Evolutionary conservation across 1,139 yeast genomes (phyloP), one percentile per base, ranked within the genome.

Genomic region (Pichia sp.): DNA sequence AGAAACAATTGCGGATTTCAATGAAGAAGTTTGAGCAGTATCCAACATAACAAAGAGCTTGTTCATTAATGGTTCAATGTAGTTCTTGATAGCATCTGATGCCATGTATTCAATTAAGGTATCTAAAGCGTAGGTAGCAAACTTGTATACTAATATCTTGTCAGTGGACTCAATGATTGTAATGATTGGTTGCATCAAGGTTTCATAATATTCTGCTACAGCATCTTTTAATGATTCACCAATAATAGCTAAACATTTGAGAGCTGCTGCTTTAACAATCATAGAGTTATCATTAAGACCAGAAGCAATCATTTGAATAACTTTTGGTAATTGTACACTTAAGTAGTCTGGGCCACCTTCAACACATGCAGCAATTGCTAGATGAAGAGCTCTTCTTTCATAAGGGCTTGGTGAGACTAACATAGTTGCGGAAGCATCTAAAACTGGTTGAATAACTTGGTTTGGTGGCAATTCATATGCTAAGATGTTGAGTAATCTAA

Each of bases 291-390:
- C 95, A 58, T 80, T 79, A 56, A 91, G 72, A 50, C 96, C 96
- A 41, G 71, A 67, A 43, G 84, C 71, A 43, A 91, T 66, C 46
- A 79, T 75, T 41, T 88, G 86, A 44, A 88, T 72, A 46, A 91
- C 68, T 58, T 79, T 79, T 48, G 75, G 73, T 49, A 89, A 67
- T 58, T 86, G 93, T 41, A 82, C 72, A 39, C 89, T 76, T 54
- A 84, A 74, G 63, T 72, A 89, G 60, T 91, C 98, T 49, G 97
- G 97, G 35, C 97, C 91, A 59, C 98, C 98, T 50, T 84, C 77
- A 39, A 85, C 84, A 40, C 93, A 79, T 44, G 80, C 86, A 53
- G 94, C 89, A 49, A 91, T 69, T 33, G 94, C 75, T 55, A 85
- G 69, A 46, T 88, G 72, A 44, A 84, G 93, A 48, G 95, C 96